Evolutionary conservation across 1,284 basidiomycete species (phyloP).

Genomic region (Taiwanofungus camphoratus): DNA sequence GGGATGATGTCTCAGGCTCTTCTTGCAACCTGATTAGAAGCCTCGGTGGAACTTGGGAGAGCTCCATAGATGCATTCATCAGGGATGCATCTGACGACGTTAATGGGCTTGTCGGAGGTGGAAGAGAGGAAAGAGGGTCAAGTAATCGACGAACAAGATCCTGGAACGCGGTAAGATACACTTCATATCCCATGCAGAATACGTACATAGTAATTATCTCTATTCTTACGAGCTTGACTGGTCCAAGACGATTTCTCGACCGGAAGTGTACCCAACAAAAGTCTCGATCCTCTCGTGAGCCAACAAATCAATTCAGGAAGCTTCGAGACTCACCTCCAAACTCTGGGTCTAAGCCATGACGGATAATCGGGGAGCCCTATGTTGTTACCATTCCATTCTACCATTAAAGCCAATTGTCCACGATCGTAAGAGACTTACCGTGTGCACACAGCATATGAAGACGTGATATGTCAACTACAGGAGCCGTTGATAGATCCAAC

Average conservation of each 20-base stretch:
- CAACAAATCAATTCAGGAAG: not conserved
- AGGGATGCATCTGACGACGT: conserved; percentile 44
- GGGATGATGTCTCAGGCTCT: conserved; percentile 39
- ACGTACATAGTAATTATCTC: conserved; percentile 67
- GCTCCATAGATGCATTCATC: conserved; percentile 46
- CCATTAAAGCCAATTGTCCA: not conserved
- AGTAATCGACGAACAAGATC: conserved; percentile 63
- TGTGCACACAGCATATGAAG: conserved; percentile 51
- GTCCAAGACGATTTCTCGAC: conserved; percentile 52
- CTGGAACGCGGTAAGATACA: conserved; percentile 30
- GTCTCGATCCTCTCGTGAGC: conserved; percentile 29
- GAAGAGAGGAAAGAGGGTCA: conserved; percentile 44
- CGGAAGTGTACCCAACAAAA: conserved; percentile 60
- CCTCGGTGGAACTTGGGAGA: conserved; percentile 49
- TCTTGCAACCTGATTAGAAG: conserved; percentile 48
- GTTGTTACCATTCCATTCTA: not conserved
- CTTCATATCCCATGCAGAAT: not conserved
- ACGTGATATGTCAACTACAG: conserved; percentile 50
- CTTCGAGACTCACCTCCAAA: conserved; percentile 57
- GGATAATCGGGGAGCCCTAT: conserved; percentile 68
- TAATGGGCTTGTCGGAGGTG: conserved; percentile 39
- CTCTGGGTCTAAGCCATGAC: conserved; percentile 62
- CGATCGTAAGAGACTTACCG: conserved; percentile 33
- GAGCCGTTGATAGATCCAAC: conserved; percentile 42
- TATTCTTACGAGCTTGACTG: conserved; percentile 50